Conservation (phyloP, 768 basidiomycete species). For the Suillus brevipes region DNA sequence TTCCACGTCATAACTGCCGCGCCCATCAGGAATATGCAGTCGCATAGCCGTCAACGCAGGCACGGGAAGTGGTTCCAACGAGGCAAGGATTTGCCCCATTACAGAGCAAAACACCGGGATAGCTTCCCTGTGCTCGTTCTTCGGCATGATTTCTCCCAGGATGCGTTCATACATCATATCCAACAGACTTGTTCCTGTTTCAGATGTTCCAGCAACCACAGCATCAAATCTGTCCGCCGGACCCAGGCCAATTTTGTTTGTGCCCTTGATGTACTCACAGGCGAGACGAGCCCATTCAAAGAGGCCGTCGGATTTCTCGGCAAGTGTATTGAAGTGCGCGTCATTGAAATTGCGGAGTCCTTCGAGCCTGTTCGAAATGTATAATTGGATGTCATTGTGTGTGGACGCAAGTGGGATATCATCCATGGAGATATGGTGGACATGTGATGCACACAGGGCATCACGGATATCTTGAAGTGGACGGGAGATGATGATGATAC, state of each 20-base stretch:
- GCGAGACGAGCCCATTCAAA: constrained; percentile 13
- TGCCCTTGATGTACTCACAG: constrained; percentile 13
- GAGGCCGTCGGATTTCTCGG: constrained; percentile 8
- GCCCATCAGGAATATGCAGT: background rate
- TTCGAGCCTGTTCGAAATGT: constrained; percentile 1
- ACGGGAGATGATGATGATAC: constrained; percentile 20
- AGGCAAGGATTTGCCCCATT: constrained; percentile 4
- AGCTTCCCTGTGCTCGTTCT: background rate
- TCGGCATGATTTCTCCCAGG: background rate
- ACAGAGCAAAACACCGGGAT: background rate
- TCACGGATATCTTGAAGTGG: constrained; percentile 6
- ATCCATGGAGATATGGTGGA: constrained; percentile 3
- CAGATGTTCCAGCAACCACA: background rate
- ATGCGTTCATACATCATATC: constrained; percentile 6
- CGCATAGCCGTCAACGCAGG: background rate
- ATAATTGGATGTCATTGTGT: constrained; percentile 8
- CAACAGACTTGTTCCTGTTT: constrained; percentile 1
- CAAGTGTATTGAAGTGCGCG: background rate
- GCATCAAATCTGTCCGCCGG: background rate
- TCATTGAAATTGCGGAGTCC: background rate
- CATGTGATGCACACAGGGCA: constrained; percentile 5
- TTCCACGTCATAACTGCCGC: constrained; percentile 26
- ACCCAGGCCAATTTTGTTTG: background rate
- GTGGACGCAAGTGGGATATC: background rate
- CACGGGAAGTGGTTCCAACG: constrained; percentile 8